These are phyloP conservation scores for Phytophthora sp. DNA, from an alignment of 352 stramenopile genomes.

Conservation along the genomic window DNA sequence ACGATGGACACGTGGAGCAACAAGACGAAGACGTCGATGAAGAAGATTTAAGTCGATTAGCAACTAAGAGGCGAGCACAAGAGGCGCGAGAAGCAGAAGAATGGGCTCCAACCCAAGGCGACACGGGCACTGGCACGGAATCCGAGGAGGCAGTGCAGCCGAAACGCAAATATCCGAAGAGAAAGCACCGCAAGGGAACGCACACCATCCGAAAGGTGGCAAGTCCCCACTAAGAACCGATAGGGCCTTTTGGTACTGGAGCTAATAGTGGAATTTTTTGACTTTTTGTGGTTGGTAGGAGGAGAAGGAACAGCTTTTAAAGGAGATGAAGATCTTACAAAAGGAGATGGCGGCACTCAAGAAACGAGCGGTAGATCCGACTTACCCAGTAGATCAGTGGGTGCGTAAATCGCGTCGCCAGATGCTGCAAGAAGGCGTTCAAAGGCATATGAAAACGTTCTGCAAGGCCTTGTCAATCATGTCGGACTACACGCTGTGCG, in stretches of 20 bases:
- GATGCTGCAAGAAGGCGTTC: constrained; percentile 22
- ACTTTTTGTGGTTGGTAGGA: constrained; percentile 23
- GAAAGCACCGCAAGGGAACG: constrained; percentile 43
- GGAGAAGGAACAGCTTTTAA: constrained; percentile 37
- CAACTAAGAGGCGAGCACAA: background rate
- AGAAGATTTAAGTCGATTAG: no score
- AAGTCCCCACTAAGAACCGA: no score
- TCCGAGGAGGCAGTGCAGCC: constrained; percentile 2
- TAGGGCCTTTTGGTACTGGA: background rate
- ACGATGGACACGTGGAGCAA: background rate
- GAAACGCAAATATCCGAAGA: constrained; percentile 35
- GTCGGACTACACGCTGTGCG: constrained; percentile 40
- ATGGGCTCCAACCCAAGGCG: background rate
- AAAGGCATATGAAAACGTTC: constrained; percentile 31
- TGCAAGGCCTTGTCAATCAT: constrained; percentile 32
- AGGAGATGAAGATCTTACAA: constrained; percentile 33
- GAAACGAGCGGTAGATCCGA: constrained; percentile 26
- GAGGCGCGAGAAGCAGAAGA: background rate
- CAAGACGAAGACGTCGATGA: background rate
- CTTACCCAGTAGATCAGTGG: constrained; percentile 7
- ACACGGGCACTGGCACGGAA: background rate
- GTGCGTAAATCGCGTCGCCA: constrained; percentile 22
- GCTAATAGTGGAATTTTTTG: background rate
- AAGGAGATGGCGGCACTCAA: constrained; percentile 41
- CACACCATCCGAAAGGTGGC: constrained; percentile 39